Base-by-base conservation (phyloP, 768 basidiomycete genomes). In the Coprinopsis cinerea region DNA sequence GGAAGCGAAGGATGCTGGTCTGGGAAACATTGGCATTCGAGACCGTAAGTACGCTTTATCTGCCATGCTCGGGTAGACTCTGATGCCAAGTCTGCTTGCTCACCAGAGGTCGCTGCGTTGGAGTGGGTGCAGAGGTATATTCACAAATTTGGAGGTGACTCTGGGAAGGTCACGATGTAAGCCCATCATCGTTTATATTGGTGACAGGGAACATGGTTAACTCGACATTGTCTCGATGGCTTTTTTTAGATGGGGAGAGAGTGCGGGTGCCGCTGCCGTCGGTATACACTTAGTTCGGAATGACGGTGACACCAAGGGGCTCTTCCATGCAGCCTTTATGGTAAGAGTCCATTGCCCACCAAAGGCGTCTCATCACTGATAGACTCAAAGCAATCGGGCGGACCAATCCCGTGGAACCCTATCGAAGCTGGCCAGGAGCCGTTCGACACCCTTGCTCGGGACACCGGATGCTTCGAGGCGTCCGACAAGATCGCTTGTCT, bases 81-180 rank as follows among this genome's bases (percentile, higher is more conserved):
- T 14, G 17, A 6, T 20, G 26, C 25, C 13, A 2, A 26, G 2
- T 28, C 9, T 35, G 30, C 5, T 9, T 46, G 2, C 14, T 17
- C 30, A 25, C 22, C 35, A 36, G 62, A 79, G 71, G 73, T 53
- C 64, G 70, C 22, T 64, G 78, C 75, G 2, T 56, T 83, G 11
- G 57, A 70, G 51, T 83, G 80, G 81, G 69, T 81, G 1, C 74
- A 79, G 48, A 63, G 74, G 44, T 65, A 82, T 57, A 77, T 81
- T 48, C 54, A 56, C 30, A 58, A 67, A 0, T 83, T 81, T 47
- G 79, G 80, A 2, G 81, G 81, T 9, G 76, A 82, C 55, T 68
- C 72, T 1, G 36, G 44, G 0, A 74, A 67, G 48, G 76, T 76
- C 3, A 72, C 68, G 3, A 65, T 74, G 70, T 73, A 47, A 20